Conservation (phyloP, 2,329 filamentous ascomycete genomes). For the Paraphoma sp. region DNA sequence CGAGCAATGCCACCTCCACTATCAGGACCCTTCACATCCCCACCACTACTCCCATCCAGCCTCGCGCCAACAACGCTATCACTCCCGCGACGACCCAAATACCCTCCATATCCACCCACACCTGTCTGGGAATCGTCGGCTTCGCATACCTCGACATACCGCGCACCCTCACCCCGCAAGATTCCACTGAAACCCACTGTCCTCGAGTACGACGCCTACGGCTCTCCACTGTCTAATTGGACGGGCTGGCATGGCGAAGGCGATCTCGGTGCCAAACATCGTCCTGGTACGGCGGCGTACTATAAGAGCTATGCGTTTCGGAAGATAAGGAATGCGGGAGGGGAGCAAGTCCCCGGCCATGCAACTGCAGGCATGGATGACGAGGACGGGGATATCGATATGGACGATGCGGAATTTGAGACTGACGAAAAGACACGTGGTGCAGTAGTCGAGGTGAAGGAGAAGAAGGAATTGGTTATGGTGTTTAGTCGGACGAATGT, state of each 20-base stretch:
- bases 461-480: slow-evolving; percentile 3
- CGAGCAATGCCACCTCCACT: too few species aligned
- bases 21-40: too few species aligned
- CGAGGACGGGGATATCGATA: not conserved
- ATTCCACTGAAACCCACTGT: not conserved
- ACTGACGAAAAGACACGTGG: too few species aligned
- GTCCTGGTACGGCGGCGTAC: slow-evolving; percentile 11
- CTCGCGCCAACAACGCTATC: not conserved
- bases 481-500: slow-evolving; percentile 9
- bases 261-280: not conserved
- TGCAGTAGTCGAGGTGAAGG: not conserved
- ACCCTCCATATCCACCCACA: not conserved
- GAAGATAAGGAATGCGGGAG: slow-evolving; percentile 1
- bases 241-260: not conserved
- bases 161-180: not conserved
- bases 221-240: not conserved
- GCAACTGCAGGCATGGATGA: too few species aligned
- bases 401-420: not conserved
- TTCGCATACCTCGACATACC: not conserved
- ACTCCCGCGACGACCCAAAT: not conserved
- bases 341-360: not conserved
- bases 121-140: not conserved
- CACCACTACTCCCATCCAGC: too few species aligned
- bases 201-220: not conserved
- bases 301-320: slow-evolving; percentile 13